Evolutionary conservation across 208 protist species (phyloP).

Genomic region (Vickermania spadyakhi): DNA sequence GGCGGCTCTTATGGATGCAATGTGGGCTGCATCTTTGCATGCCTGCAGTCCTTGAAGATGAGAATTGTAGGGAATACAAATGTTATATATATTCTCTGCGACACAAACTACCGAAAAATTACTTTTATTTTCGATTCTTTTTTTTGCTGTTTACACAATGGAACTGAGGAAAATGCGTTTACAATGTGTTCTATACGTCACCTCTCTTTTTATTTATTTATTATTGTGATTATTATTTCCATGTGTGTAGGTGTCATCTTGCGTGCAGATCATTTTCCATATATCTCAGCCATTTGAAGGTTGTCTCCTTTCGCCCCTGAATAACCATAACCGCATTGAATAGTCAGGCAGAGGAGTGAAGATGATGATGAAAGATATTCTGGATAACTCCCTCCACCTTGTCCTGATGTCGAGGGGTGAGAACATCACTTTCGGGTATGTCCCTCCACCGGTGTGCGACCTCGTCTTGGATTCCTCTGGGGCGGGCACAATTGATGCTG

Average conservation of each 20-base stretch:
- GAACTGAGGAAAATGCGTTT: neutral
- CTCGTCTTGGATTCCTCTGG: neutral
- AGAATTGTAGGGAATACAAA: neutral
- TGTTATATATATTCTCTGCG: neutral
- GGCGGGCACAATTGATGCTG: neutral
- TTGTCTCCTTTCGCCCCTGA: neutral
- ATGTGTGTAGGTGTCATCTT: neutral
- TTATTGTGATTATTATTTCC: neutral
- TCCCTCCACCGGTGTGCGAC: neutral
- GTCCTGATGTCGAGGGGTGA: neutral
- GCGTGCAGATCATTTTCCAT: neutral
- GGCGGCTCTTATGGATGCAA: neutral
- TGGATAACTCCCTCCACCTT: neutral
- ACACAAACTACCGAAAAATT: neutral
- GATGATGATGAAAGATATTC: neutral
- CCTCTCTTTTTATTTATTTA: neutral
- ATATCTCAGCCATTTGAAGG: neutral
- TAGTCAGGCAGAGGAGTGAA: too few species aligned
- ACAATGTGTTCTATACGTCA: neutral
- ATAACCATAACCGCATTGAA: too few species aligned
- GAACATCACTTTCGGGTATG: neutral
- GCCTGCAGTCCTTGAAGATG: neutral
- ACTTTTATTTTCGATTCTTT: neutral
- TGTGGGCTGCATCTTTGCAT: neutral
- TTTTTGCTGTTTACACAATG: neutral